A percentile compares a stretch with the other conserved stretches of the same genome.
These are phyloP conservation scores for Phaeomoniella chlamydospora DNA, from an alignment of 2,329 filamentous ascomycete species.

Conservation along the genomic window DNA sequence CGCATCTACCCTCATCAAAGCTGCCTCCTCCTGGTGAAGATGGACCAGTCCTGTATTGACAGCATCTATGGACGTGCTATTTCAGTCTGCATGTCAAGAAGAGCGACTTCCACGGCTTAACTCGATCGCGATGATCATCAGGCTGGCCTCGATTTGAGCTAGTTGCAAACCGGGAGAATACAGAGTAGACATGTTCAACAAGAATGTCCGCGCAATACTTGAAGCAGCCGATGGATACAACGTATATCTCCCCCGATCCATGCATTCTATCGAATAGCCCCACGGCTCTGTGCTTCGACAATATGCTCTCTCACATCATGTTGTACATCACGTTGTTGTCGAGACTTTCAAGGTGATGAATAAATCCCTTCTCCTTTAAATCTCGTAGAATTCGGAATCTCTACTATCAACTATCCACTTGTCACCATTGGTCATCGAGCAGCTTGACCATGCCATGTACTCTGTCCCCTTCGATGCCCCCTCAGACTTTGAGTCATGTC, in stretches of 20 bases:
- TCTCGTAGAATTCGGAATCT: neutral
- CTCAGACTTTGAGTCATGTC: neutral
- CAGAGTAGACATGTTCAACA: neutral
- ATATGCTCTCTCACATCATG: conserved; percentile 1
- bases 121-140: no score
- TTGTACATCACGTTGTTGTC: neutral
- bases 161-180: neutral
- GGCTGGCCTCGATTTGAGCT: no score
- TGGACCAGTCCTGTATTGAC: no score
- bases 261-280: neutral
- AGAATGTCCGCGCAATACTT: neutral
- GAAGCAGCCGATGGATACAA: neutral
- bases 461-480: conserved; percentile 1
- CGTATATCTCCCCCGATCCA: neutral
- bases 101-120: no score
- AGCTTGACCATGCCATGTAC: neutral
- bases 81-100: no score
- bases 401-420: conserved; percentile 1
- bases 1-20: no score
- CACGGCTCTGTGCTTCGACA: conserved; percentile 1
- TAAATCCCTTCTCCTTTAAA: conserved; percentile 1
- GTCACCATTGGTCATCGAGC: conserved; percentile 1
- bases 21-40: no score
- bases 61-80: no score
- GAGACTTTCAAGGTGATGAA: conserved; percentile 1